Percentiles rank a stretch among this genome's conserved stretches.
Conservation (phyloP, 768 basidiomycete genomes). For the Leccinum barrowsii region DNA sequence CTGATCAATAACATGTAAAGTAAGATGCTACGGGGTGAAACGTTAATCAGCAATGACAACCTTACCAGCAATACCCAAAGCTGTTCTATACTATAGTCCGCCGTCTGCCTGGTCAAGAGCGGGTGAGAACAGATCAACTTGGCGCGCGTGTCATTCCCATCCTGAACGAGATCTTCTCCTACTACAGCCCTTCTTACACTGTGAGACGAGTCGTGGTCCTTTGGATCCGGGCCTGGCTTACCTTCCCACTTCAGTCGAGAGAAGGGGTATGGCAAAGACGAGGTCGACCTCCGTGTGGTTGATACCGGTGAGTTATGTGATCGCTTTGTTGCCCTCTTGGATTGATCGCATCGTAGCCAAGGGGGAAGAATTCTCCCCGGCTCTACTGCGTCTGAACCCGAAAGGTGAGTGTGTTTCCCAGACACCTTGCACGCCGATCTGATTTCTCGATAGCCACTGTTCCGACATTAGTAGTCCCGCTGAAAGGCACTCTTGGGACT, state of each 20-base stretch:
- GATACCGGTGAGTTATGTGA: conserved; percentile 47
- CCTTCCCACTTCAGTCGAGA: conserved; percentile 44
- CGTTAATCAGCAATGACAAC: background rate
- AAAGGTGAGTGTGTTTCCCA: conserved; percentile 45
- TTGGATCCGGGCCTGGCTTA: background rate
- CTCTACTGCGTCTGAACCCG: conserved; percentile 75
- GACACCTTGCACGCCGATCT: conserved; percentile 7
- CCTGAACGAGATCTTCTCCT: conserved; percentile 1
- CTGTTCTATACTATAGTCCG: conserved; percentile 72
- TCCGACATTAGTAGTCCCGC: conserved; percentile 82
- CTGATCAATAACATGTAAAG: background rate
- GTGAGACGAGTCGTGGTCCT: conserved; percentile 34
- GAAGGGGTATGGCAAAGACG: conserved; percentile 82
- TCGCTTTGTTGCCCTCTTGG: background rate
- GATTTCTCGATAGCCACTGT: conserved; percentile 54
- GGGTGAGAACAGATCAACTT: conserved; percentile 37
- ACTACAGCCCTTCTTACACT: conserved; percentile 50
- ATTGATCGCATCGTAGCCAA: conserved; percentile 48
- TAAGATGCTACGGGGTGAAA: background rate
- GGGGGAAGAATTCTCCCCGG: conserved; percentile 74
- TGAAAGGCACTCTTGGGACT: conserved; percentile 63
- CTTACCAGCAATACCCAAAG: conserved; percentile 52
- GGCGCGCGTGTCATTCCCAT: background rate
- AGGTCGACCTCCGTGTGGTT: conserved; percentile 66
- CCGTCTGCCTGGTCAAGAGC: conserved; percentile 62